Evolutionary conservation across 257 asterid species (phyloP).

Genomic region (Leptodermis oblonga): DNA sequence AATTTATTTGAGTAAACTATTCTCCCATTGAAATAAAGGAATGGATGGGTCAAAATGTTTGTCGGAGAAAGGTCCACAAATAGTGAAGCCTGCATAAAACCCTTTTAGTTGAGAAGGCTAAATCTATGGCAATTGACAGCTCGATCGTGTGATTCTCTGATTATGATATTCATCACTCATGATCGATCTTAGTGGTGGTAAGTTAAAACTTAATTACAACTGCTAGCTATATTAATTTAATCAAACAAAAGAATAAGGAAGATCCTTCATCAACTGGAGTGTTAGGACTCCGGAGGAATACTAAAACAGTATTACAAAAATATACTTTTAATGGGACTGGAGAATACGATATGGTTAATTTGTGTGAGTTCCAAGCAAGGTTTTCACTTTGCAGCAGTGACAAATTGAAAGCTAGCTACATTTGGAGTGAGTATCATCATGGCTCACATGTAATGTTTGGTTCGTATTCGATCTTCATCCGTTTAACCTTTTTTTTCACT

Average conservation of each 20-base stretch:
- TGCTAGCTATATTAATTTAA: constrained; percentile 3
- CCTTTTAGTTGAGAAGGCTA: not conserved
- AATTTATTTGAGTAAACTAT: no score
- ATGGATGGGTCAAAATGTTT: not conserved
- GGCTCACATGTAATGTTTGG: constrained; percentile 40
- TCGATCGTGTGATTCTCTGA: not conserved
- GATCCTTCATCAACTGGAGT: constrained; percentile 7
- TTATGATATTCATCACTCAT: no score
- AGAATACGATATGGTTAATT: no score
- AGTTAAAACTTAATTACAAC: no score
- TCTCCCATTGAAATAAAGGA: no score
- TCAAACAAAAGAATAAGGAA: constrained; percentile 3
- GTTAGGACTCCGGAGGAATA: constrained; percentile 23
- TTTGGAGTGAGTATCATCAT: constrained; percentile 34
- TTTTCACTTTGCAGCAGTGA: no score
- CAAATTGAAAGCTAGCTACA: no score
- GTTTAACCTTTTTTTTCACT: constrained; percentile 7
- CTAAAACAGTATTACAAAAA: no score
- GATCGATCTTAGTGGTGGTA: no score
- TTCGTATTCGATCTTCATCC: constrained; percentile 20
- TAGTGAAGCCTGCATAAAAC: not conserved
- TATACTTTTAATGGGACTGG: no score
- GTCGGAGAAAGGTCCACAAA: not conserved
- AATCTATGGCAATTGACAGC: constrained; percentile 13
- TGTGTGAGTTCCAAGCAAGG: constrained; percentile 34